Percentiles rank a stretch among this genome's conserved stretches.
Evolutionary conservation across 2,329 filamentous ascomycete species (phyloP).

Genomic region (Hymenoscyphus linearis): DNA sequence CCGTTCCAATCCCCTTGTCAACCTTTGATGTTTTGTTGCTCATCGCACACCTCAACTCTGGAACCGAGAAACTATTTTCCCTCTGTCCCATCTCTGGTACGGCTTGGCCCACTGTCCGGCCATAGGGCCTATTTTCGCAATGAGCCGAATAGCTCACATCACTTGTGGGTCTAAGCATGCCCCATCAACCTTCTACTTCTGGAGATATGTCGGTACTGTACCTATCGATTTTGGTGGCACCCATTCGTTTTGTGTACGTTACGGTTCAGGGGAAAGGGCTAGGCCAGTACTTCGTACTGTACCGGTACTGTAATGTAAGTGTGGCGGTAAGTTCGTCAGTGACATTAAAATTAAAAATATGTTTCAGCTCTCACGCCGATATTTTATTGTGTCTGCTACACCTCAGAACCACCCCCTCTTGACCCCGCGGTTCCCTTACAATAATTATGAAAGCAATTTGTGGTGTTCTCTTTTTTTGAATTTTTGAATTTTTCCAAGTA

Average conservation of each 20-base stretch:
- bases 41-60: constrained; percentile 13
- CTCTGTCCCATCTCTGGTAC: constrained; percentile 1
- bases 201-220: not conserved
- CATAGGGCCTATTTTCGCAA: constrained; percentile 4
- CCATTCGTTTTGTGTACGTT: constrained; percentile 6
- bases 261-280: not conserved
- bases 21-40: constrained; percentile 12
- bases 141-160: constrained; percentile 5
- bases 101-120: not conserved
- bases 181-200: constrained; percentile 1
- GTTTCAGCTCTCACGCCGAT: constrained; percentile 5
- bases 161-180: not conserved
- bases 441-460: not conserved
- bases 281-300: too few species aligned
- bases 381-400: not conserved
- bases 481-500: not conserved
- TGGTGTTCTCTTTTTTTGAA: too few species aligned
- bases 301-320: not conserved
- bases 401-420: not conserved
- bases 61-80: constrained; percentile 13
- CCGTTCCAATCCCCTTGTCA: constrained; percentile 3
- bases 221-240: constrained; percentile 8
- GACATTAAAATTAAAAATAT: not conserved
- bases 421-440: not conserved
- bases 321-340: not conserved